Evolutionary conservation across 129 eudicot genomes (phyloP).

Genomic region (Flaveria sonorensis): DNA sequence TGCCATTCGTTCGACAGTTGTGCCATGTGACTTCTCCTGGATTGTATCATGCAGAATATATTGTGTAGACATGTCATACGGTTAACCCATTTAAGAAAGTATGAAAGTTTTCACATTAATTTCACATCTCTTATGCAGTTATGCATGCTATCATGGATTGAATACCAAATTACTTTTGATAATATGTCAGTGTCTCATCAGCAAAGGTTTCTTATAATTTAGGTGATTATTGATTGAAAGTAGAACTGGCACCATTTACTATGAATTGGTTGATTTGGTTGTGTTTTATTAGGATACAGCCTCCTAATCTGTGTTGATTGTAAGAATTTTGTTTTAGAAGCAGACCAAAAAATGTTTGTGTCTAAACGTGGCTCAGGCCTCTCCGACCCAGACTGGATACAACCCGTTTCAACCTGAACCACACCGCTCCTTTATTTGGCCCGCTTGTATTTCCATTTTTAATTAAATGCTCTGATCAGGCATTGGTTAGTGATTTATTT

Average conservation of each 20-base stretch:
- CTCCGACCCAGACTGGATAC: too few relatives aligned
- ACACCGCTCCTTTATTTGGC: not conserved
- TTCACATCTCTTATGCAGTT: conserved; percentile 3
- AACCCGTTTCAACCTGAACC: too few relatives aligned
- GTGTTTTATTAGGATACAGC: too few relatives aligned
- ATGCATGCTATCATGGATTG: not conserved
- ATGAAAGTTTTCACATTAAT: not conserved
- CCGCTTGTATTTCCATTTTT: not conserved
- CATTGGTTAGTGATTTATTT: conserved; percentile 15
- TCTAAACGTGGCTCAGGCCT: too few relatives aligned
- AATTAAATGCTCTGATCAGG: not conserved
- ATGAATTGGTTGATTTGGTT: too few relatives aligned
- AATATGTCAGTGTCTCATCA: not conserved
- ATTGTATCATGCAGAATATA: conserved; percentile 8
- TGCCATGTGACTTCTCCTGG: not conserved
- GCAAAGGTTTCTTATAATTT: too few relatives aligned
- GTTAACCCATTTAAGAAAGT: too few relatives aligned
- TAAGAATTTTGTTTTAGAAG: too few relatives aligned
- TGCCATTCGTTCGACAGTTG: not conserved
- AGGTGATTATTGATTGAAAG: too few relatives aligned
- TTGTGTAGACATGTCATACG: not conserved
- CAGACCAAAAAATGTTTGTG: too few relatives aligned
- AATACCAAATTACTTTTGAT: not conserved
- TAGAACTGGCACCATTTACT: too few relatives aligned
- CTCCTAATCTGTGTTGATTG: too few relatives aligned